These are phyloP conservation scores for Termitomyces sp. DNA, from an alignment of 768 basidiomycete species.

Conservation along the genomic window DNA sequence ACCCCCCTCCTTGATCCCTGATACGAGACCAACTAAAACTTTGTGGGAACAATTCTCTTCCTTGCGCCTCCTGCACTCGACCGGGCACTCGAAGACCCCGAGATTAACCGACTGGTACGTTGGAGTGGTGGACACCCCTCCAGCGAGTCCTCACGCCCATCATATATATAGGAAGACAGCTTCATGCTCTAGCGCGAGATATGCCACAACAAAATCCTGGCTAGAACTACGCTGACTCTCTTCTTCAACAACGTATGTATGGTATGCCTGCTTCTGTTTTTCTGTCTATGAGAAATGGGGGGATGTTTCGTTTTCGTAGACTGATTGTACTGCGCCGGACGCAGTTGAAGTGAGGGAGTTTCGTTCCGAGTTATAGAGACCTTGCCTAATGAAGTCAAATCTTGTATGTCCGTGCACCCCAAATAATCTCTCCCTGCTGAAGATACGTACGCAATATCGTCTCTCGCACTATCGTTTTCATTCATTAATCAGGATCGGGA, in stretches of 20 bases:
- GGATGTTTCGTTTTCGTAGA: too few species aligned
- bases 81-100: slow-evolving; percentile 58
- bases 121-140: too few species aligned
- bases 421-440: too few species aligned
- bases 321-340: slow-evolving; percentile 54
- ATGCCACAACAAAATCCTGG: slow-evolving; percentile 43
- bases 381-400: slow-evolving; percentile 52
- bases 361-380: slow-evolving; percentile 58
- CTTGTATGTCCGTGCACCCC: too few species aligned
- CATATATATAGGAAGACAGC: slow-evolving; percentile 58
- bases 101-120: slow-evolving; percentile 57
- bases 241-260: slow-evolving; percentile 86
- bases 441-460: too few species aligned
- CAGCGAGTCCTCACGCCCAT: too few species aligned
- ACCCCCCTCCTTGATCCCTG: too few species aligned
- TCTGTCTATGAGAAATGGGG: too few species aligned
- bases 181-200: slow-evolving; percentile 65
- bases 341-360: slow-evolving; percentile 45
- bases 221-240: slow-evolving; percentile 37
- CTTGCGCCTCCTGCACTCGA: slow-evolving; percentile 77
- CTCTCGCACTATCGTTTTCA: slow-evolving; percentile 43
- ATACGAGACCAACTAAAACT: too few species aligned
- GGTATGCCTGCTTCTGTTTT: slow-evolving; percentile 22
- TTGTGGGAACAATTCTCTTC: slow-evolving; percentile 78
- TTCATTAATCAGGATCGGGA: too few species aligned